Percentiles rank a stretch among this genome's conserved stretches.
These are phyloP conservation scores for Colletotrichum musicola DNA, from an alignment of 2,329 filamentous ascomycete species.

Conservation along the genomic window DNA sequence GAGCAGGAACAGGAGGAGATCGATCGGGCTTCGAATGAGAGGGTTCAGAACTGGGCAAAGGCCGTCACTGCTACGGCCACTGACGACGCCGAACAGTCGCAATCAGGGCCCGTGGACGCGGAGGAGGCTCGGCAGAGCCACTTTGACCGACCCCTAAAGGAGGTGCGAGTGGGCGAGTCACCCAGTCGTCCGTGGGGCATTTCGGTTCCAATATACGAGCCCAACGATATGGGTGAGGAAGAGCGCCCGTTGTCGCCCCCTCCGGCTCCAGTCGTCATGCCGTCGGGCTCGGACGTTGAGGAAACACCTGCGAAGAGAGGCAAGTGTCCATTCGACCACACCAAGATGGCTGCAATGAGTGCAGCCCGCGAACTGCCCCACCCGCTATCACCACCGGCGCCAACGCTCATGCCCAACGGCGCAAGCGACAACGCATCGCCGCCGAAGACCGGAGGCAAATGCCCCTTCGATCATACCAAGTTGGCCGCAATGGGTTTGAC, in stretches of 20 bases:
- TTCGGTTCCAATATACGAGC: constrained; percentile 74
- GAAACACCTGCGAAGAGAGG: constrained; percentile 47
- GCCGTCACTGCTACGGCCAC: constrained; percentile 70
- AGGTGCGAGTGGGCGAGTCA: constrained; percentile 92
- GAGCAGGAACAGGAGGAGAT: constrained; percentile 62
- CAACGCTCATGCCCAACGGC: constrained; percentile 62
- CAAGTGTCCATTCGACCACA: constrained; percentile 72
- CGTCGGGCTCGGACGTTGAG: constrained; percentile 47
- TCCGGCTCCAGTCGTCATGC: constrained; percentile 68
- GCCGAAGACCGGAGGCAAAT: constrained; percentile 59
- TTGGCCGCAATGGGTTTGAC: constrained; percentile 50
- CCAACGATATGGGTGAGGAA: constrained; percentile 50
- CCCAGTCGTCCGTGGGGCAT: constrained; percentile 96
- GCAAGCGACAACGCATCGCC: constrained; percentile 41
- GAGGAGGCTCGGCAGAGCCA: constrained; percentile 75
- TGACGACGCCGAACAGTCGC: constrained; percentile 51
- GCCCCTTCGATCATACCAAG: constrained; percentile 69
- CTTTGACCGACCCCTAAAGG: constrained; percentile 88
- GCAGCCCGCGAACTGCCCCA: constrained; percentile 23
- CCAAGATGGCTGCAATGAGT: constrained; percentile 55
- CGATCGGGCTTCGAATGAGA: constrained; percentile 71
- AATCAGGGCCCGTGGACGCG: constrained; percentile 42
- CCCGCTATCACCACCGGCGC: constrained; percentile 69
- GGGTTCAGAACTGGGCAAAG: constrained; percentile 89
- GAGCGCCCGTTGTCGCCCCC: constrained; percentile 67